These are phyloP conservation scores for Talaromyces sp. DNA, from an alignment of 2,329 filamentous ascomycete species.

Conservation along the genomic window DNA sequence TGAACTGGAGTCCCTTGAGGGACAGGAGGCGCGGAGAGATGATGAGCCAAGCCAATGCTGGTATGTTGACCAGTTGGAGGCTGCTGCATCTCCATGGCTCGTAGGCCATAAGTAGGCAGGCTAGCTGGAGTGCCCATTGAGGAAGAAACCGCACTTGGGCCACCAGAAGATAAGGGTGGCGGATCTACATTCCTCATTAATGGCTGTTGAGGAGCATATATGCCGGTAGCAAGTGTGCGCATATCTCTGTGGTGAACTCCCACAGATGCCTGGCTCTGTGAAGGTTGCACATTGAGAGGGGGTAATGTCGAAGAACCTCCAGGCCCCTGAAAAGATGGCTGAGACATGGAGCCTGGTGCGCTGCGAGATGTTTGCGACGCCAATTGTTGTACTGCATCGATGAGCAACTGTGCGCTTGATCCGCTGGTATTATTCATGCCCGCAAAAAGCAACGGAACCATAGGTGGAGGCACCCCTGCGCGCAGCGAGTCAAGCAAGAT, in stretches of 20 bases:
- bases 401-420: background rate
- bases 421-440: slow-evolving; percentile 29
- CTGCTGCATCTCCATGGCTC: background rate
- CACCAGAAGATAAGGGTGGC: background rate
- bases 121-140: background rate
- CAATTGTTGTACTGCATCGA: slow-evolving; percentile 6
- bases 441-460: slow-evolving; percentile 75
- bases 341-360: background rate
- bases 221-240: background rate
- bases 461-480: slow-evolving; percentile 71
- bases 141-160: background rate
- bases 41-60: background rate
- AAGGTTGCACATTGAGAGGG: background rate
- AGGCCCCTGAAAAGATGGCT: background rate
- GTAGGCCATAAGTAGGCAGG: background rate
- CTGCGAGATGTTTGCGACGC: background rate
- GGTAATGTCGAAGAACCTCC: background rate
- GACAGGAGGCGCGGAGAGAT: background rate
- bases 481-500: slow-evolving; percentile 71
- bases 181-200: background rate
- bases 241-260: background rate
- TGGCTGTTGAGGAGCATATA: background rate
- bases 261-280: background rate
- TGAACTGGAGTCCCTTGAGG: background rate
- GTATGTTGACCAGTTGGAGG: background rate